A percentile compares a stretch with the other conserved stretches of the same genome.
Conservation (phyloP, 805 yeast species). For the Metschnikowia matae region DNA sequence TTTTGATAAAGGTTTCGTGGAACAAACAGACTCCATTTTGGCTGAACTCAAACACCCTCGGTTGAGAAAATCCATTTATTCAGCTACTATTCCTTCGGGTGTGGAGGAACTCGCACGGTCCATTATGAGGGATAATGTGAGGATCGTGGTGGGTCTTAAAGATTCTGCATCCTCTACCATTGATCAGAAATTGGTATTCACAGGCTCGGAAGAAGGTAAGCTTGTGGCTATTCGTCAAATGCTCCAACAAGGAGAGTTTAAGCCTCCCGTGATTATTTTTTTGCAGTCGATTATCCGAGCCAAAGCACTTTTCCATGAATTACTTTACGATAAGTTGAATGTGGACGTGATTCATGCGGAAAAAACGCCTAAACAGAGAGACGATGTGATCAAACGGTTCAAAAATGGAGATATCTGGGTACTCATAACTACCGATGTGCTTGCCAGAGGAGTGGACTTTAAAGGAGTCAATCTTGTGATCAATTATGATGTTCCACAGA, state of each 20-base stretch:
- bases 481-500: constrained; percentile 93
- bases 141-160: constrained; percentile 87
- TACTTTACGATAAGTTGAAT: constrained; percentile 84
- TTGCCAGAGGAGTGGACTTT: constrained; percentile 96
- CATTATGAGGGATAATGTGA: constrained; percentile 80
- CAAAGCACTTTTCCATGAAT: constrained; percentile 89
- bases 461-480: constrained; percentile 92
- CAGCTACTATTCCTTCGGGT: constrained; percentile 93
- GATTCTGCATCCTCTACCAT: constrained; percentile 86
- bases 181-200: constrained; percentile 76
- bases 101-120: constrained; percentile 84
- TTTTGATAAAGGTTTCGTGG: constrained; percentile 80
- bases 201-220: constrained; percentile 97
- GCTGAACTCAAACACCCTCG: constrained; percentile 49
- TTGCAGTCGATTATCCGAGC: constrained; percentile 91
- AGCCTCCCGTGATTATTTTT: constrained; percentile 90
- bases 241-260: constrained; percentile 77
- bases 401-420: constrained; percentile 94
- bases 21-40: constrained; percentile 85
- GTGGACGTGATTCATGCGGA: constrained; percentile 97
- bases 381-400: constrained; percentile 76
- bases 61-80: constrained; percentile 73
- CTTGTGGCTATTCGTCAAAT: constrained; percentile 85
- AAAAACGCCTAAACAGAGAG: constrained; percentile 83
- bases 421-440: constrained; percentile 90